Base-by-base conservation (phyloP, 2,329 filamentous ascomycete genomes). In the Diaporthe sp. region DNA sequence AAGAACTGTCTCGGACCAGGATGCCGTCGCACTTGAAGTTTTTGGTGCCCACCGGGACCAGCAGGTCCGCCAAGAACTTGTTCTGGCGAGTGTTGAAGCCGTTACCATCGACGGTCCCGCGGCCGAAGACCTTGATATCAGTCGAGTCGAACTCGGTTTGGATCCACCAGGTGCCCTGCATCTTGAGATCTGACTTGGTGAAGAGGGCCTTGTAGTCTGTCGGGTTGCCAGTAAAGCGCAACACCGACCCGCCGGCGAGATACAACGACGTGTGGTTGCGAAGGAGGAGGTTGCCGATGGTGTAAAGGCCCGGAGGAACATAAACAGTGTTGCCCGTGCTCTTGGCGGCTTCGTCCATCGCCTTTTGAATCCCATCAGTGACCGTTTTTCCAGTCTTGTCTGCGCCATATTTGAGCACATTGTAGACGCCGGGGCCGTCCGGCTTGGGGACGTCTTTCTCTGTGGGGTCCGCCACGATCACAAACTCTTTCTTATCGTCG, bases 61-160 rank as follows among this genome's bases (percentile, higher is more conserved):
- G 25, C 25, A 65, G 60, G 39, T 65, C 39, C 17, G 60, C 39
- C 39, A 65, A 31, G 60, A 65, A 65, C 17, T 65, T 65, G 39
- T 65, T 65, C 39, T 47, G 60, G 9, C 60, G 39, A 22, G 60
- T 65, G 31, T 65, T 47, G 60, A 31, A 65, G n/a, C 60, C 60
- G 4, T 65, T 65, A 13, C 60, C 60, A 4, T 65, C 60, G 31
- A 65, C 31, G 25, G 60, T 65, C 39, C 60, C 60, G 39, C 60
- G 60, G n/a, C 60, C 60, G 25, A 65, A 65, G 39, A 65, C 60
- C 60, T 65, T 65, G 60, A 65, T 65, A 22, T 65, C 39, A 22
- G 60, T 65, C 8, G 60, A 65, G 25, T 65, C 60, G 17, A 65
- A 65, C 25, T 65, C 60, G 17, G 60, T 65, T 2, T 65, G 60